Percentiles rank a stretch among this genome's conserved stretches.
phyloP scores from a whole-genome alignment of 1,284 basidiomycete genomes.

The Trichosporon coremiiforme region DNA sequence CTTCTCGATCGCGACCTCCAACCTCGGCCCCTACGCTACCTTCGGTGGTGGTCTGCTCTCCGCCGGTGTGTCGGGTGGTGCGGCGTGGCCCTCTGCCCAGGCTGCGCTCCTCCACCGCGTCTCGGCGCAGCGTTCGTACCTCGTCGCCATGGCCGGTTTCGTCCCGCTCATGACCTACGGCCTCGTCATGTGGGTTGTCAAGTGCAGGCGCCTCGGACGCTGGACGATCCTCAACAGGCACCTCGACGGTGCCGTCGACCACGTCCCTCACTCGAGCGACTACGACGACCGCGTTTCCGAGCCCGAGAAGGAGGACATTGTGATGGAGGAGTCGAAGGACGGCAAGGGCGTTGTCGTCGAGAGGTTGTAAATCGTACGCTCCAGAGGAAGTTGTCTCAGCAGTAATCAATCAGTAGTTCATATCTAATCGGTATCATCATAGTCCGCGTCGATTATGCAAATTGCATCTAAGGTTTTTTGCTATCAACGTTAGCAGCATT shows the following conservation, averaged over 20 bases:
- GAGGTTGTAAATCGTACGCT: not conserved
- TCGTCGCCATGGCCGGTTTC: constrained; percentile 37
- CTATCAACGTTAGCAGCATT: no score
- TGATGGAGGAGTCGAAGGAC: not conserved
- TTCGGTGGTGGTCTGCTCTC: constrained; percentile 44
- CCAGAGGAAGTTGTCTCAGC: not conserved
- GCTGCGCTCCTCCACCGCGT: constrained; percentile 35
- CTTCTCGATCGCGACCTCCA: constrained; percentile 41
- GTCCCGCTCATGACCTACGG: constrained; percentile 37
- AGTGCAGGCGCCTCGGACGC: constrained; percentile 27
- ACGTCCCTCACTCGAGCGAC: not conserved
- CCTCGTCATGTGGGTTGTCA: constrained; percentile 34
- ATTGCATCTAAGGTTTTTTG: not conserved
- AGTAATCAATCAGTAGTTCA: not conserved
- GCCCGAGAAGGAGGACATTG: constrained; percentile 10
- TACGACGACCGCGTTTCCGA: not conserved
- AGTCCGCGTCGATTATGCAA: not conserved
- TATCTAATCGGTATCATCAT: constrained; percentile 2
- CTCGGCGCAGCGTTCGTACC: constrained; percentile 35
- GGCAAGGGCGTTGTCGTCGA: not conserved
- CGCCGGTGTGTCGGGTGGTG: constrained; percentile 42
- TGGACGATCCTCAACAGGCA: constrained; percentile 29
- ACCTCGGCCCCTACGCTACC: constrained; percentile 42
- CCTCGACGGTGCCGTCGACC: constrained; percentile 27
- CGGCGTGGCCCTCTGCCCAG: constrained; percentile 38